These are phyloP conservation scores for Xerocomellus intermedius DNA, from an alignment of 768 basidiomycete genomes.

Conservation along the genomic window DNA sequence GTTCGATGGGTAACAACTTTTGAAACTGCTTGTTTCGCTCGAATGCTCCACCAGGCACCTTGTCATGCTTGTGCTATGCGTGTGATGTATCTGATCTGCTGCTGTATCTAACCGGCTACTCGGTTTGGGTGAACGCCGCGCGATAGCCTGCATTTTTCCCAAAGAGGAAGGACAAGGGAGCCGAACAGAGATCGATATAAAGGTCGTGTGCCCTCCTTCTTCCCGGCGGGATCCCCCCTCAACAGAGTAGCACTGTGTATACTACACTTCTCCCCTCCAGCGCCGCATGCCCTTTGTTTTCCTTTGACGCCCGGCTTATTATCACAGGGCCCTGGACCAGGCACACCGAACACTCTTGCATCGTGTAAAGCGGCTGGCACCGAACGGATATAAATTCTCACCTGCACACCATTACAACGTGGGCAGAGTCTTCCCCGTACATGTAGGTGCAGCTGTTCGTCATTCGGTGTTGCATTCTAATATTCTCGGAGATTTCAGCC, in stretches of 20 bases:
- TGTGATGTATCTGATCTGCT: background rate
- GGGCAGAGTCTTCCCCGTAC: background rate
- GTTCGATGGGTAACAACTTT: too few species aligned
- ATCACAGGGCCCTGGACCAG: background rate
- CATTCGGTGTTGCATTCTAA: background rate
- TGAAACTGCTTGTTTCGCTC: background rate
- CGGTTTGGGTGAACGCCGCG: slow-evolving; percentile 1
- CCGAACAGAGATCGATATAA: slow-evolving; percentile 20
- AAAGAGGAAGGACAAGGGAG: slow-evolving; percentile 2
- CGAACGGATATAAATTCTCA: background rate
- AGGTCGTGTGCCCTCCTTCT: background rate
- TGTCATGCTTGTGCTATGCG: too few species aligned
- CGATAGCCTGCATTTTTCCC: background rate
- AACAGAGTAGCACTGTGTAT: background rate
- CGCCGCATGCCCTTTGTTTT: background rate
- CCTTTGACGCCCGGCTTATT: background rate
- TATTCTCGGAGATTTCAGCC: background rate
- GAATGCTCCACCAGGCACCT: too few species aligned
- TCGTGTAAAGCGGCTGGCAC: background rate
- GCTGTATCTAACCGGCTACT: background rate
- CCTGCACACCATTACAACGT: slow-evolving; percentile 9
- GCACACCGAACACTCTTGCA: slow-evolving; percentile 3
- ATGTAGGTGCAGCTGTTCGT: slow-evolving; percentile 1
- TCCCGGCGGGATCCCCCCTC: slow-evolving; percentile 2
- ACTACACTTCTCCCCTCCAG: background rate